Evolutionary conservation across 2,329 filamentous ascomycete genomes (phyloP).

Genomic region (Knoxdaviesia proteae): DNA sequence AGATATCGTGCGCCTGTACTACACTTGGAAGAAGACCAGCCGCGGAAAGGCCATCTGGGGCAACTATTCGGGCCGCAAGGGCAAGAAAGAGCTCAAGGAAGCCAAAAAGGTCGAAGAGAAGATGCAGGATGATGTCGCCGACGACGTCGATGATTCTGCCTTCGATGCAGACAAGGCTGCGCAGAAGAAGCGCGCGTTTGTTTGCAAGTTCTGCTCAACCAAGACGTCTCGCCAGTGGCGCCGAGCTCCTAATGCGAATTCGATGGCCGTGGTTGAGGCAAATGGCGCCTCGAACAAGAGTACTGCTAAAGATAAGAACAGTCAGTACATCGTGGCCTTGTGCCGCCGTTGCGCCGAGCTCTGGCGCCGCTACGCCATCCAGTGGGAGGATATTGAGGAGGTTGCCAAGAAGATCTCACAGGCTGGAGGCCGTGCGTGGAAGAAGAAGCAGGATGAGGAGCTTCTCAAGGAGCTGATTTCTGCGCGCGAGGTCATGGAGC

Average conservation of each 20-base stretch:
- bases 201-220: conserved; percentile 82
- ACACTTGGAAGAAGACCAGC: conserved; percentile 91
- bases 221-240: conserved; percentile 77
- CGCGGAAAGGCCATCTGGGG: conserved; percentile 79
- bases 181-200: conserved; percentile 60
- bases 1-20: conserved; percentile 80
- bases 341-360: conserved; percentile 80
- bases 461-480: conserved; percentile 51
- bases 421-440: conserved; percentile 63
- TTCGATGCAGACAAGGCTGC: conserved; percentile 77
- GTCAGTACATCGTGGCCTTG: conserved; percentile 57
- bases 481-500: conserved; percentile 34
- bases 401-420: conserved; percentile 70
- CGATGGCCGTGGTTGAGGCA: conserved; percentile 47
- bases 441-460: conserved; percentile 81
- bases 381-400: conserved; percentile 88
- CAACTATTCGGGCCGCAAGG: conserved; percentile 67
- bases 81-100: conserved; percentile 68
- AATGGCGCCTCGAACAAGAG: conserved; percentile 33
- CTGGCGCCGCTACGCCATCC: conserved; percentile 89
- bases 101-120: conserved; percentile 52
- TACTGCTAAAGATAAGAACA: conserved; percentile 57
- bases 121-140: conserved; percentile 76
- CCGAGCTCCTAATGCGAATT: conserved; percentile 55
- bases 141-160: conserved; percentile 84